Evolutionary conservation across 768 basidiomycete species (phyloP).

Genomic region (Leccinum barrowsii): DNA sequence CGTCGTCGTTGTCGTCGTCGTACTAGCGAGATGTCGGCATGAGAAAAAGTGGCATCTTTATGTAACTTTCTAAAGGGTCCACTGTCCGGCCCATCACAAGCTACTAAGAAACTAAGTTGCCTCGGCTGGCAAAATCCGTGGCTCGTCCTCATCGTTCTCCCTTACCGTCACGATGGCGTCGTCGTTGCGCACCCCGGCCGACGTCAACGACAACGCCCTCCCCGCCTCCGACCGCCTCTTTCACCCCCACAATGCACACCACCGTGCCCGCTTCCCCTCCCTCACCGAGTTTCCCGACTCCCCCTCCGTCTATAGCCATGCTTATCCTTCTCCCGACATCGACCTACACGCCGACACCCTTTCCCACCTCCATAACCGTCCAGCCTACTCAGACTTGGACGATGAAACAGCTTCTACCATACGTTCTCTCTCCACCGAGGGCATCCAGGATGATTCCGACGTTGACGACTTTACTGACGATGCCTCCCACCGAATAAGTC

Average conservation of each 20-base stretch:
- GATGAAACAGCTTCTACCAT: constrained; percentile 40
- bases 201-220: constrained; percentile 27
- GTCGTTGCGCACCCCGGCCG: constrained; percentile 32
- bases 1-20: background rate
- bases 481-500: constrained; percentile 54
- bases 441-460: constrained; percentile 34
- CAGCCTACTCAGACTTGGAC: constrained; percentile 54
- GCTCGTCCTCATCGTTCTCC: background rate
- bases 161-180: constrained; percentile 36
- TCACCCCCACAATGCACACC: constrained; percentile 32
- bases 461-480: constrained; percentile 41
- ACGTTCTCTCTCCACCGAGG: constrained; percentile 28
- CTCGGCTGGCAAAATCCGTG: background rate
- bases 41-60: constrained; percentile 23
- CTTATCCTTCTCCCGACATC: constrained; percentile 53
- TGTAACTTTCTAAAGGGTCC: constrained; percentile 16
- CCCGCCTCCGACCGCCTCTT: constrained; percentile 48
- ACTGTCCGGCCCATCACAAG: background rate
- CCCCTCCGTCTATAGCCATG: constrained; percentile 64
- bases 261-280: constrained; percentile 47
- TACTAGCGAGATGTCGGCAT: constrained; percentile 4
- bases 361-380: constrained; percentile 41
- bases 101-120: background rate
- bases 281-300: constrained; percentile 61
- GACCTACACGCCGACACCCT: constrained; percentile 25